phyloP scores from a whole-genome alignment of 2,329 filamentous ascomycete species.

The Emericellopsis cladophorae region DNA sequence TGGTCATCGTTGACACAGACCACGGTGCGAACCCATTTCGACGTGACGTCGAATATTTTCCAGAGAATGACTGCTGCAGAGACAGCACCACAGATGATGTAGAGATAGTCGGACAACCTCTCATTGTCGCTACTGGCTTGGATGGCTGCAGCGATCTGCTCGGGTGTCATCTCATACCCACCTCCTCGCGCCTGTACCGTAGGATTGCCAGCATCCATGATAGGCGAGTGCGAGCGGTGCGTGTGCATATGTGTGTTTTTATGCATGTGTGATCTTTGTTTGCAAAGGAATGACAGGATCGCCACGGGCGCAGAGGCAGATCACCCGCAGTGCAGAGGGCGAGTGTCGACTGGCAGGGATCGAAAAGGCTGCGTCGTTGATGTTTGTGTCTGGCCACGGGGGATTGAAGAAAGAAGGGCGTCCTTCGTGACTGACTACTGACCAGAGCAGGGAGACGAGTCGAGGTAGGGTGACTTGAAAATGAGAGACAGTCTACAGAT shows the following conservation, averaged over 20 bases:
- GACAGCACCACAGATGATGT: slow-evolving; percentile 52
- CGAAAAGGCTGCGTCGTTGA: too few relatives aligned
- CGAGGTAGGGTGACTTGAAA: too few relatives aligned
- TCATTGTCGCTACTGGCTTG: slow-evolving; percentile 20
- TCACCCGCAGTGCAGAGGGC: too few relatives aligned
- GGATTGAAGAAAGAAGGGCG: too few relatives aligned
- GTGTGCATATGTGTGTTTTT: background rate
- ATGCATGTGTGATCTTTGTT: too few relatives aligned
- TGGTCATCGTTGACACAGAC: slow-evolving; percentile 66
- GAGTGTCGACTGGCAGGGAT: too few relatives aligned
- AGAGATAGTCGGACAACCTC: slow-evolving; percentile 45
- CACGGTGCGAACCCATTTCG: slow-evolving; percentile 59
- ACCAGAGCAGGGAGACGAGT: too few relatives aligned
- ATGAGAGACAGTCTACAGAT: too few relatives aligned
- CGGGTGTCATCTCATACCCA: background rate
- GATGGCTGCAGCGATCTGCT: background rate
- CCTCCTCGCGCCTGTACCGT: background rate
- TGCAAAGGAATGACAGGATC: too few relatives aligned
- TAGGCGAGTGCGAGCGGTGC: background rate
- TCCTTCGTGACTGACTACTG: too few relatives aligned
- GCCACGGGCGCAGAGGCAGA: too few relatives aligned
- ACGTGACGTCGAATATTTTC: slow-evolving; percentile 46
- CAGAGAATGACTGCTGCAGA: slow-evolving; percentile 53
- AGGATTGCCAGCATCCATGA: slow-evolving; percentile 4
- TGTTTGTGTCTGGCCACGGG: too few relatives aligned